phyloP scores from a whole-genome alignment of 768 basidiomycete genomes.

The Calocera cornea region DNA sequence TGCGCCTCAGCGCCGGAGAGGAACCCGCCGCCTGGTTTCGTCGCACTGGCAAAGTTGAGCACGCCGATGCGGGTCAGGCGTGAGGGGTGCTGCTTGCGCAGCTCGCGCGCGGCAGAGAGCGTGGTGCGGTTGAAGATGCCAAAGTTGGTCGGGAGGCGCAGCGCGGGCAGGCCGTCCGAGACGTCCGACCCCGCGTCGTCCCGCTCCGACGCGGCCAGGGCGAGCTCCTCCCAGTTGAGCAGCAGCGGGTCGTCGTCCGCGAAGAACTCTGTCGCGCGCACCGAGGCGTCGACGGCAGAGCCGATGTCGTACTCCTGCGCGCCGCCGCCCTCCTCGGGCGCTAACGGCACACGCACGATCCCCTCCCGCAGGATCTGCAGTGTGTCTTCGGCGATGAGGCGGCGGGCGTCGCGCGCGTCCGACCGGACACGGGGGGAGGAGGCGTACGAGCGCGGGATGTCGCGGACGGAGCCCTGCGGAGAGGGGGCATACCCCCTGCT shows the following conservation, averaged over 20 bases:
- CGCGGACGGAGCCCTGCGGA: not conserved
- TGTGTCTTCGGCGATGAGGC: not conserved
- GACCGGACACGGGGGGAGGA: not conserved
- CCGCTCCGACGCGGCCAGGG: not conserved
- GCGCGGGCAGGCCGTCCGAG: not conserved
- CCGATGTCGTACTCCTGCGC: not conserved
- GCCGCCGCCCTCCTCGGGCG: not conserved
- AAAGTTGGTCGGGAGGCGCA: not conserved
- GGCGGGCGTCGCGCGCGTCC: not conserved
- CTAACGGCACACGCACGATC: not conserved
- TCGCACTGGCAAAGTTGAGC: conserved; percentile 41
- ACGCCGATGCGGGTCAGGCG: conserved; percentile 11
- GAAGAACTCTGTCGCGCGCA: not conserved
- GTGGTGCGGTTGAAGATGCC: conserved; percentile 4
- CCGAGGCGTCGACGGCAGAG: not conserved
- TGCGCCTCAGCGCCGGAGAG: conserved; percentile 59
- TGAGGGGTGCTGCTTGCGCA: not conserved
- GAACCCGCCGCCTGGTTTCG: conserved; percentile 65
- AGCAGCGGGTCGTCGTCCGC: conserved; percentile 1
- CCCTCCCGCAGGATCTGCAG: not conserved
- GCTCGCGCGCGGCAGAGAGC: not conserved
- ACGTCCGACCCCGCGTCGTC: not conserved
- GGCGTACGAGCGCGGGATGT: not conserved
- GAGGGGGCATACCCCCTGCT: not conserved
- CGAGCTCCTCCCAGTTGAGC: not conserved